Evolutionary conservation across 2,329 filamentous ascomycete species (phyloP), one percentile per base, ranked within the genome.

Genomic region (Pseudogymnoascus sp.): DNA sequence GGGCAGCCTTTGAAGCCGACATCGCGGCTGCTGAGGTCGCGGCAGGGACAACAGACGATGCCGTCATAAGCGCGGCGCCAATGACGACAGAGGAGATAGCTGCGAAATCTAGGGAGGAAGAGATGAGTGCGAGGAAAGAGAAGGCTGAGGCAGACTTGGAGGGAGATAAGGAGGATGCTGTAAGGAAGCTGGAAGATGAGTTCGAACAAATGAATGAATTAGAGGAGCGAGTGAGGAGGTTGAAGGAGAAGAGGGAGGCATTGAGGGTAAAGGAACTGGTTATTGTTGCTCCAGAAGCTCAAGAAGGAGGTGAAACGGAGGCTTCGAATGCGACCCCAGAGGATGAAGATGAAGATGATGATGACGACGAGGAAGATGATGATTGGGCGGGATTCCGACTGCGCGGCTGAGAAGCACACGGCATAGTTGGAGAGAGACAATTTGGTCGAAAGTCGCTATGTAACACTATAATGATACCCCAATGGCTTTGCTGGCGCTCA

Each of bases 1-100:
- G 89, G 89, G 88, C 89, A 1, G 89, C 90, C 7, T 95, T 96
- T 70, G 88, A 96, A 71, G 88, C 89, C 2, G 90, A 96, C 60
- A 85, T 96, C 61, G 87, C 85, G 6, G 70, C 70, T 15, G 75
- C 76, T 30, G 70, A 76, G 22, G 67, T 71, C 28, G 69, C 69
- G 2, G 68, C 75, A 12, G 63, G 64, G 30, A 41, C 63, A 14
- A 66, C 66, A 30, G 66, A 62, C 30, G 78, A 81, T 62, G 85
- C 83, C 6, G 82, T 85, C 2, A 90, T 91, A 65, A 85, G 82
- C 1, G 88, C 87, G 0, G 84, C 86, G 0, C 87, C 86, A 2
- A 77, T 91, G 70, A 83, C 84, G 2, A 80, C 83, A 0, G 82
- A 83, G 4, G 82, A 90, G 67, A 66, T 87, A 0, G 84, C 81